Evolutionary conservation across 2,329 filamentous ascomycete species (phyloP).

Genomic region (Xylaria sp.): DNA sequence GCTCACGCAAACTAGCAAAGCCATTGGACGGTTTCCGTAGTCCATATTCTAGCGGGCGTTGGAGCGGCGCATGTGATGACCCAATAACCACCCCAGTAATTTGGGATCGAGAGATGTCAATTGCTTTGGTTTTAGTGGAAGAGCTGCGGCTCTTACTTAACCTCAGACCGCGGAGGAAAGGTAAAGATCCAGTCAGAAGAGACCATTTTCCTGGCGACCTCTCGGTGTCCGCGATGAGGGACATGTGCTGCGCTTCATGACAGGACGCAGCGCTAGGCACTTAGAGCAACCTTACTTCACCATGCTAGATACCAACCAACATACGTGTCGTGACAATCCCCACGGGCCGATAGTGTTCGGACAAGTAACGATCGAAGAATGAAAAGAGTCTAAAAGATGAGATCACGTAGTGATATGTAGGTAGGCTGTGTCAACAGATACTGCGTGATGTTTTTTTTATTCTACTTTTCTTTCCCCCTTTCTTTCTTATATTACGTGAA

Average conservation of each 20-base stretch:
- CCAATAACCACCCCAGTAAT: conserved; percentile 23
- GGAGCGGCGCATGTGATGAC: conserved; percentile 24
- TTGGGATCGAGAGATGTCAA: conserved; percentile 26
- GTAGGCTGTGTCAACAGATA: too few species aligned
- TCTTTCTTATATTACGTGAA: too few species aligned
- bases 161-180: conserved; percentile 20
- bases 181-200: not conserved
- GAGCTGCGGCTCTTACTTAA: conserved; percentile 21
- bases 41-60: conserved; percentile 8
- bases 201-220: too few species aligned
- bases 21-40: conserved; percentile 17
- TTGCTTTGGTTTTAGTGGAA: conserved; percentile 21
- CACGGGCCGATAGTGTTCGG: not conserved
- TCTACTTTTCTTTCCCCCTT: too few species aligned
- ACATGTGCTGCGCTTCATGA: not conserved
- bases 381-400: too few species aligned
- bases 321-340: conserved; percentile 15
- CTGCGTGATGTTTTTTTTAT: conserved; percentile 1
- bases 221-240: too few species aligned
- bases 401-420: too few species aligned
- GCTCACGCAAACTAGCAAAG: conserved; percentile 12
- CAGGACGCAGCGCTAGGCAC: not conserved
- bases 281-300: not conserved
- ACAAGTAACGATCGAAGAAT: not conserved
- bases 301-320: conserved; percentile 4